These are phyloP conservation scores for Dryas drummondii DNA, from an alignment of 306 rosid species.

Conservation along the genomic window DNA sequence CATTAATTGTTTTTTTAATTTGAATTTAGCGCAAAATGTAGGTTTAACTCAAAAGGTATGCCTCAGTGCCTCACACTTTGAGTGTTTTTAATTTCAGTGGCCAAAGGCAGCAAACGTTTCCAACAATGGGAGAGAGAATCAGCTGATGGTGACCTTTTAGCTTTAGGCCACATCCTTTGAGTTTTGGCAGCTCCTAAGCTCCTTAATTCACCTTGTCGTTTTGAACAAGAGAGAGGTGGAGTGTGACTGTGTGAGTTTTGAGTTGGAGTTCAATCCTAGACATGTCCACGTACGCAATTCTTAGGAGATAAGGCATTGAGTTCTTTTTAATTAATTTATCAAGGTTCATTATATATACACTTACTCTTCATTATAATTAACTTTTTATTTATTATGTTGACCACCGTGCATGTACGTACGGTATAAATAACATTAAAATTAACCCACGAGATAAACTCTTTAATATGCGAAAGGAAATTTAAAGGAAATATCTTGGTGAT, in stretches of 20 bases:
- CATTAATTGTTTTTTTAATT: background rate
- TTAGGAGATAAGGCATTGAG: background rate
- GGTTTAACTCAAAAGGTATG: background rate
- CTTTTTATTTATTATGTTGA: too few species aligned
- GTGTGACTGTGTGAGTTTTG: background rate
- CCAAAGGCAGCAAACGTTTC: background rate
- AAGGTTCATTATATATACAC: background rate
- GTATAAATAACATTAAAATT: background rate
- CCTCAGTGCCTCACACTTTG: background rate
- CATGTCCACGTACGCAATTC: slow-evolving; percentile 2
- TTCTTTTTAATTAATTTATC: background rate
- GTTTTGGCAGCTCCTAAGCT: background rate
- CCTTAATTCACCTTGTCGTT: background rate
- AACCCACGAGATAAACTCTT: too few species aligned
- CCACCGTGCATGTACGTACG: too few species aligned
- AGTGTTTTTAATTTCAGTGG: background rate
- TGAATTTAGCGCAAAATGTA: background rate
- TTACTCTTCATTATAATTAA: background rate
- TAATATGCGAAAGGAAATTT: background rate
- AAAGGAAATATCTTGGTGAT: background rate
- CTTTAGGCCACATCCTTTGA: background rate
- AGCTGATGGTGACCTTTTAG: background rate
- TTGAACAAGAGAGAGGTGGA: background rate
- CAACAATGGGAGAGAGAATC: background rate
- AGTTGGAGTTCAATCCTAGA: background rate